Evolutionary conservation across 495 filamentous ascomycete genomes (phyloP), one percentile per base, ranked within the genome.

Genomic region (Penicillium cataractarum): DNA sequence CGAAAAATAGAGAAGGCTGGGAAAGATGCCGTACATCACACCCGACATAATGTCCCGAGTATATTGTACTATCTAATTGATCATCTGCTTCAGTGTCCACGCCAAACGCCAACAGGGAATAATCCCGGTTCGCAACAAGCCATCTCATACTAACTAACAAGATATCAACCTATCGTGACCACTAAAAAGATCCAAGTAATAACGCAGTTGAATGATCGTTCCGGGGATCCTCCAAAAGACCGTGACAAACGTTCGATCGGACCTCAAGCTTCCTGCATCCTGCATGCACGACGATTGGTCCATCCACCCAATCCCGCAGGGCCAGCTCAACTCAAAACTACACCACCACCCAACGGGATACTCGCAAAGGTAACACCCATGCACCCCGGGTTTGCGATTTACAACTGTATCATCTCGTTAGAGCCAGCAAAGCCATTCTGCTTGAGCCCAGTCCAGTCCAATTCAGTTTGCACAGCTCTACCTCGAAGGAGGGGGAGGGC

Each of bases 101-200:
- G 19, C 42, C 46, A 10, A 50, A 50, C 46, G 46, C 46, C 46
- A 50, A 21, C 65, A 64, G 46, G 65, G 40, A 55, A 61, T 51
- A 61, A 58, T 61, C 57, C 65, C 24, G 42, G 54, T 39, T 53
- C 35, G 21, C 42, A 21, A 5, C 2, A 46, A 12, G 8, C 39
- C 42, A 13, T 46, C 24, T 21, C 42, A 46, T 22, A 10, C 19
- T 6, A 6, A 12, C 42, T 21, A 46, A 7, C 8, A 24, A 3
- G 2, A 3, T 1, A 22, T 4, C 19, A 24, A 46, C 42, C 42
- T 46, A 24, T 46, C 42, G 42, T 3, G 7, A 21, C 8, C 7
- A 6, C 5, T n/a, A n/a, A 7, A 7, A 42, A 46, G 17, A 12
- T 46, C 21, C 13, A 17, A 5, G 35, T 17, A 17, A 39, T n/a